These are phyloP conservation scores for Ruellia speciosa DNA, from an alignment of 305 asterid genomes.

Conservation along the genomic window DNA sequence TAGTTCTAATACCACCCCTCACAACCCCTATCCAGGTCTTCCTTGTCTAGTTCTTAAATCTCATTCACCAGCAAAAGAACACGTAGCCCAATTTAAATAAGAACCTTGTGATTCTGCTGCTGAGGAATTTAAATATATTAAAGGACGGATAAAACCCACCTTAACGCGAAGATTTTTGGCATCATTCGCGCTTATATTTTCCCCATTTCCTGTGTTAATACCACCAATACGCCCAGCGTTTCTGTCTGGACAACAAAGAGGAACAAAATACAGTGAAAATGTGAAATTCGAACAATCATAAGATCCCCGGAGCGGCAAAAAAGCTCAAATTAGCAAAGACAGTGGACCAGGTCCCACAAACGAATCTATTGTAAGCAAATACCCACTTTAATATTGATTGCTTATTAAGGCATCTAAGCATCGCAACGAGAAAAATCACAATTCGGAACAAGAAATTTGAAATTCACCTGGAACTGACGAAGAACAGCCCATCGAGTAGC, in stretches of 20 bases:
- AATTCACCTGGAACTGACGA: conserved; percentile 19
- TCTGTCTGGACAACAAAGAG: conserved; percentile 1
- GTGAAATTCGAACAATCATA: not conserved
- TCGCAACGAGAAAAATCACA: not conserved
- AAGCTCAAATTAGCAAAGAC: not conserved
- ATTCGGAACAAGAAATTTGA: not conserved
- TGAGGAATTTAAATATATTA: not conserved
- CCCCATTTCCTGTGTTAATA: not conserved
- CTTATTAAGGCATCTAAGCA: not conserved
- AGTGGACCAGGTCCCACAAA: not conserved
- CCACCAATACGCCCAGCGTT: conserved; percentile 9
- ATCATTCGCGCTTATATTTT: conserved; percentile 10
- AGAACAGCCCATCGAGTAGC: conserved; percentile 11
- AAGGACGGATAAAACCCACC: not conserved
- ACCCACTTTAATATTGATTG: not conserved
- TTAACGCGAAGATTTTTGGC: conserved; percentile 20
- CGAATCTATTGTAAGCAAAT: not conserved
- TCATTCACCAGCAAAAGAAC: conserved; percentile 10
- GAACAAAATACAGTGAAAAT: not conserved
- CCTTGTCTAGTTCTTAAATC: not conserved
- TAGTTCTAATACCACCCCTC: no score
- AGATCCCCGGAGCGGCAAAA: not conserved
- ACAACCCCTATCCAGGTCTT: no score
- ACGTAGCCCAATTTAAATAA: not conserved
- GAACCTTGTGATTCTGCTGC: not conserved